phyloP scores from a whole-genome alignment of 176 grass and related monocot species.

The Elymus sibiricus region DNA sequence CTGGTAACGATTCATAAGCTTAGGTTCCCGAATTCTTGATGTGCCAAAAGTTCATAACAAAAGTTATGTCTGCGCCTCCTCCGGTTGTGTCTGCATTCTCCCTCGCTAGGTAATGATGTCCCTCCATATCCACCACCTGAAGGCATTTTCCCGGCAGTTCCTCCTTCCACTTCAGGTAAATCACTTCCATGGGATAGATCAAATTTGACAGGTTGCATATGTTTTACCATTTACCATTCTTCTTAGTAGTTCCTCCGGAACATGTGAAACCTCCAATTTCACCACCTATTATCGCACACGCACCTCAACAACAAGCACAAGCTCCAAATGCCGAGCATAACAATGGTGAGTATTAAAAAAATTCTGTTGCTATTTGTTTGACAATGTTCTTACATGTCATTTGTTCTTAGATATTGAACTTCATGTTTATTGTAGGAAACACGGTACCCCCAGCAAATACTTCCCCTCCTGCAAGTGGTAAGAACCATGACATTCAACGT shows the following conservation, averaged over 20 bases:
- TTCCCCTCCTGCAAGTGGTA: constrained; percentile 25
- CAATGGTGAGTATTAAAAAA: constrained; percentile 38
- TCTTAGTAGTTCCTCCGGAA: constrained; percentile 29
- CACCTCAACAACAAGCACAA: constrained; percentile 37
- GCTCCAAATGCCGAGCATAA: constrained; percentile 46
- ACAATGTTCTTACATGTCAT: neutral
- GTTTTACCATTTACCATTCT: constrained; percentile 14
- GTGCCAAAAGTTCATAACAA: neutral
- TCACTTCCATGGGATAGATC: neutral
- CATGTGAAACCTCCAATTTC: constrained; percentile 33
- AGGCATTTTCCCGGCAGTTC: constrained; percentile 43
- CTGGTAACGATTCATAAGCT: neutral
- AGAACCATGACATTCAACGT: constrained; percentile 31
- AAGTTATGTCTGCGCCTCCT: too few species aligned
- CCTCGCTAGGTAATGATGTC: constrained; percentile 32
- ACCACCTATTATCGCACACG: constrained; percentile 35
- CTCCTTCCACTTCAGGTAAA: constrained; percentile 63
- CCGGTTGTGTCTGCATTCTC: too few species aligned
- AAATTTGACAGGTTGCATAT: neutral
- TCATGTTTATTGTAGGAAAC: constrained; percentile 48
- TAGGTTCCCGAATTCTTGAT: constrained; percentile 5
- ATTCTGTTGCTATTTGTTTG: neutral
- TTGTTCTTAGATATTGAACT: neutral
- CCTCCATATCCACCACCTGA: constrained; percentile 44
- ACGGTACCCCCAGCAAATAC: constrained; percentile 32